These are phyloP conservation scores for Flagelloscypha sp. DNA, from an alignment of 768 basidiomycete genomes.

Conservation along the genomic window DNA sequence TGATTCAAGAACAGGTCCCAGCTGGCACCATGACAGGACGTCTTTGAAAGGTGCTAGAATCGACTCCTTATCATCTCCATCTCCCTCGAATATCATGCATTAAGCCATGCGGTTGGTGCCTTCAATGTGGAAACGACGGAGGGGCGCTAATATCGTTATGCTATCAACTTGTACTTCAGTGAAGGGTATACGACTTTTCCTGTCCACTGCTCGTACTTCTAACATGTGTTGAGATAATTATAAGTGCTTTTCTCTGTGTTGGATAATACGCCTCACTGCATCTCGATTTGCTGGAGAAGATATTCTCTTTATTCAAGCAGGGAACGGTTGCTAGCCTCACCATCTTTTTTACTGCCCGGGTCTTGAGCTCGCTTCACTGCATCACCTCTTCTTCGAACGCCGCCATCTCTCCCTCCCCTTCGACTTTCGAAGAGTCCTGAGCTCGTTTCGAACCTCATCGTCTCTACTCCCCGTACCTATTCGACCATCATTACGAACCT, in stretches of 20 bases:
- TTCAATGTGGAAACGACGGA: slow-evolving; percentile 26
- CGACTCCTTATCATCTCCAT: slow-evolving; percentile 8
- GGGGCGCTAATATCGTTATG: slow-evolving; percentile 59
- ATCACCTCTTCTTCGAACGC: slow-evolving; percentile 26
- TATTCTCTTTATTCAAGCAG: slow-evolving; percentile 52
- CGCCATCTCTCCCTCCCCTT: slow-evolving; percentile 25
- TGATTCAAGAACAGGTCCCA: no score
- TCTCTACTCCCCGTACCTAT: no score
- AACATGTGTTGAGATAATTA: slow-evolving; percentile 29
- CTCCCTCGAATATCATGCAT: slow-evolving; percentile 5
- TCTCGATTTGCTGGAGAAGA: slow-evolving; percentile 65
- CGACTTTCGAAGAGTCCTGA: slow-evolving; percentile 8
- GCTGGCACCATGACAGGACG: no score
- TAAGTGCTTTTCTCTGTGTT: slow-evolving; percentile 63
- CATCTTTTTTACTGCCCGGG: slow-evolving; percentile 13
- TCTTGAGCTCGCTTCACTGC: slow-evolving; percentile 27
- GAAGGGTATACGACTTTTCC: slow-evolving; percentile 43
- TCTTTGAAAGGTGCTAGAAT: slow-evolving; percentile 16
- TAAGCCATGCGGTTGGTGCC: slow-evolving; percentile 11
- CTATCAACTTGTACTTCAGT: slow-evolving; percentile 76
- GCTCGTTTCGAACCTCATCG: no score
- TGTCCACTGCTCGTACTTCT: not conserved
- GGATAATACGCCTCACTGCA: slow-evolving; percentile 51
- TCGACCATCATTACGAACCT: no score
- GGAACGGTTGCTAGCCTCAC: no score